phyloP scores from a whole-genome alignment of 331 rosid genomes.

The Phaseolus coccineus region DNA sequence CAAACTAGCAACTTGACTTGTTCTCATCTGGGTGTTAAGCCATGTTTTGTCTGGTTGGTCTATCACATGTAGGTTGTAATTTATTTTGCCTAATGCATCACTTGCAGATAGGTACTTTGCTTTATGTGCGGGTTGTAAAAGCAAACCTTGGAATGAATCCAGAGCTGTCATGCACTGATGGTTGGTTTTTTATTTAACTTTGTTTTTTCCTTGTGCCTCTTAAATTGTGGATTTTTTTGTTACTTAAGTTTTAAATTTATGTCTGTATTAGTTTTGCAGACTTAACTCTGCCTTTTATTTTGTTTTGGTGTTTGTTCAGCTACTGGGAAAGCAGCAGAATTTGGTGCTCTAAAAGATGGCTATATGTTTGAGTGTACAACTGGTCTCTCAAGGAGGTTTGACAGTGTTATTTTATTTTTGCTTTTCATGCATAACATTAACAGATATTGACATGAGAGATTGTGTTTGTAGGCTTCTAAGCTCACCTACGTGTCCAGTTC shows the following conservation, averaged over 20 bases:
- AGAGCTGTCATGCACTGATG: slow-evolving; percentile 88
- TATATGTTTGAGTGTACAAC: slow-evolving; percentile 86
- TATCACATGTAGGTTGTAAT: slow-evolving; percentile 8
- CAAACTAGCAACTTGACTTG: slow-evolving; percentile 27
- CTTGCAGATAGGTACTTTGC: slow-evolving; percentile 77
- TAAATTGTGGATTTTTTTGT: not conserved
- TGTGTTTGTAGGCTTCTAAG: slow-evolving; percentile 68
- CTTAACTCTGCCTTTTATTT: slow-evolving; percentile 19
- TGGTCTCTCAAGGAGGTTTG: slow-evolving; percentile 88
- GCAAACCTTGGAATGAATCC: slow-evolving; percentile 92
- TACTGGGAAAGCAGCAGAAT: slow-evolving; percentile 83
- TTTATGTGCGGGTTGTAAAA: slow-evolving; percentile 78
- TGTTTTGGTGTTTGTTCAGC: slow-evolving; percentile 49
- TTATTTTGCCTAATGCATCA: slow-evolving; percentile 43
- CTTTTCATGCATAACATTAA: slow-evolving; percentile 19
- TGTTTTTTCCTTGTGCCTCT: not conserved
- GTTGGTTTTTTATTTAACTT: slow-evolving; percentile 51
- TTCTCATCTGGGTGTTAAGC: not conserved
- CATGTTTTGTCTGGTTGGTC: not conserved
- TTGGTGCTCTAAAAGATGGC: slow-evolving; percentile 82
- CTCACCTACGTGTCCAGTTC: slow-evolving; percentile 85
- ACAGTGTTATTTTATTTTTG: slow-evolving; percentile 6
- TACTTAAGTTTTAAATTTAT: not conserved
- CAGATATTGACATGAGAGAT: slow-evolving; percentile 26
- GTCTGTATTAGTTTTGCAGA: slow-evolving; percentile 19